Evolutionary conservation across 352 stramenopile species (phyloP).

Genomic region (Phytophthora idaei): DNA sequence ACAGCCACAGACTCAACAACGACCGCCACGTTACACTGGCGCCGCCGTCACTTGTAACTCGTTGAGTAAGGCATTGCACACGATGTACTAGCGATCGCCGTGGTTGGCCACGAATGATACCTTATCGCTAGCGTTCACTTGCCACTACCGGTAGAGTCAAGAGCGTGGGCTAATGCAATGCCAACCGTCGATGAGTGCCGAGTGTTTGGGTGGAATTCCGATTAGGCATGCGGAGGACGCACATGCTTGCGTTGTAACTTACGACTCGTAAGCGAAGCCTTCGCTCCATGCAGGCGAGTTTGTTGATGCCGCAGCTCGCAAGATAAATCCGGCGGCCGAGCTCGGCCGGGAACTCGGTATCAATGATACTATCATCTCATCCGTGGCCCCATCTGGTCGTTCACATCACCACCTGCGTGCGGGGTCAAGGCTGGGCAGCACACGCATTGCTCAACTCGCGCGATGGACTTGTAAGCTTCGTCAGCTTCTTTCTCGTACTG

Average conservation of each 20-base stretch:
- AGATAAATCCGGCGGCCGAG: slow-evolving; percentile 13
- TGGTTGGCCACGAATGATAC: not conserved
- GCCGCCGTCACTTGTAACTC: not conserved
- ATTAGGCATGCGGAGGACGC: slow-evolving; percentile 12
- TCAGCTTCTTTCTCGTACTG: not conserved
- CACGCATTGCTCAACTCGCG: slow-evolving; percentile 20
- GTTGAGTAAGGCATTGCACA: not conserved
- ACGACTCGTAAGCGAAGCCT: not conserved
- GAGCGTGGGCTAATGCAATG: slow-evolving; percentile 3
- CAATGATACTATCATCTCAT: slow-evolving; percentile 14
- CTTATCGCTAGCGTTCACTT: not conserved
- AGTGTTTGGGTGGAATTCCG: not conserved
- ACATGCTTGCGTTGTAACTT: slow-evolving; percentile 1
- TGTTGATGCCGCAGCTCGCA: slow-evolving; percentile 10
- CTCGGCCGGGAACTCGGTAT: not conserved
- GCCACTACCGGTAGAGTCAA: not conserved
- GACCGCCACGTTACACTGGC: not conserved
- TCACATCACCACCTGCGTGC: slow-evolving; percentile 29
- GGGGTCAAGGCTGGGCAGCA: slow-evolving; percentile 7
- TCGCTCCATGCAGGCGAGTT: not conserved
- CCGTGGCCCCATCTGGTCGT: slow-evolving; percentile 30
- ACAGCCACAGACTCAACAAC: not conserved
- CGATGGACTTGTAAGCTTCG: slow-evolving; percentile 12
- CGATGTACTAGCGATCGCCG: not conserved
- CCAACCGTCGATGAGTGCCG: slow-evolving; percentile 9